Evolutionary conservation across 805 yeast genomes (phyloP).

Genomic region (Alloascoidea africana): DNA sequence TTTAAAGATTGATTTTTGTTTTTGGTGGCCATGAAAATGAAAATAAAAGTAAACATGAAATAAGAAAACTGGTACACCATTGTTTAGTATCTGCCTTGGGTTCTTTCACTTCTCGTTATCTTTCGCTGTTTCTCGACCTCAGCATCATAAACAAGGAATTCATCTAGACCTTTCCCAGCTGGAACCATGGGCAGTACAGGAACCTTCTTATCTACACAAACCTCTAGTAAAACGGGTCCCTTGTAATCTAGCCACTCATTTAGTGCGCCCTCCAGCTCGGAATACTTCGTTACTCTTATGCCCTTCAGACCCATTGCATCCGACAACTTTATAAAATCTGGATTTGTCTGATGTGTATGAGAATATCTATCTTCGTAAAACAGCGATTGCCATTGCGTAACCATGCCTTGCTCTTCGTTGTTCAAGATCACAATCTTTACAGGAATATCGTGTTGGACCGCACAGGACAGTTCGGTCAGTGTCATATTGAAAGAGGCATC

Average conservation of each 20-base stretch:
- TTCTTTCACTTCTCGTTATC: conserved; percentile 55
- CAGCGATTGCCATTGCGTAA: conserved; percentile 96
- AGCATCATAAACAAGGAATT: conserved; percentile 78
- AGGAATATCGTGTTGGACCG: conserved; percentile 87
- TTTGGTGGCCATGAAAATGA: neutral
- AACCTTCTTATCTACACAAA: conserved; percentile 74
- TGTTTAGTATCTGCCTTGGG: conserved; percentile 55
- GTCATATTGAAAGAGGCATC: conserved; percentile 99
- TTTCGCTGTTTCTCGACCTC: conserved; percentile 61
- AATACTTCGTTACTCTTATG: conserved; percentile 54
- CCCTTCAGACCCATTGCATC: conserved; percentile 91
- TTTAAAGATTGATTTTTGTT: no score
- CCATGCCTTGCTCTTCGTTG: conserved; percentile 99
- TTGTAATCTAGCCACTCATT: conserved; percentile 55
- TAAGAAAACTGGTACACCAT: conserved; percentile 1
- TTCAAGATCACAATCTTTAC: conserved; percentile 80
- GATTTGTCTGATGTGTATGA: conserved; percentile 95
- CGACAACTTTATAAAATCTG: conserved; percentile 84
- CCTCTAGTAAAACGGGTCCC: conserved; percentile 88
- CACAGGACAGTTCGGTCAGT: conserved; percentile 79
- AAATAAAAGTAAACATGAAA: no score
- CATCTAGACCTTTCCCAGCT: conserved; percentile 87
- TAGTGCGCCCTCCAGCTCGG: conserved; percentile 41
- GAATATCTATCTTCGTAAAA: conserved; percentile 95
- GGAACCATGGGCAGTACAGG: conserved; percentile 99